Base-by-base conservation (phyloP, 805 yeast genomes). In the Schizosaccharomyces japonicus region DNA sequence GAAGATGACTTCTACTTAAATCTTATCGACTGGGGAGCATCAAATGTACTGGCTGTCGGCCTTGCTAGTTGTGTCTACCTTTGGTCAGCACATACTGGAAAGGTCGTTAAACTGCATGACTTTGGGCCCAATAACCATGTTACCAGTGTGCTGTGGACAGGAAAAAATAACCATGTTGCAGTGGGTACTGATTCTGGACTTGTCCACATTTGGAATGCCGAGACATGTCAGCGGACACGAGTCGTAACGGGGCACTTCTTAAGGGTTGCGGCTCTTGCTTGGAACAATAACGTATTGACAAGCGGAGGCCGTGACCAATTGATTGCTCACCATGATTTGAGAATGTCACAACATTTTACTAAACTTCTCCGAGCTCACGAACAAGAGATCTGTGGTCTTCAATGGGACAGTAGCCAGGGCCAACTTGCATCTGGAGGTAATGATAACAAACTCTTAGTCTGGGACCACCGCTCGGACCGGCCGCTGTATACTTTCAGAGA, bases 351-450 rank as follows among this genome's bases (percentile, higher is more conserved):
- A 27, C 94, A 84, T 55, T 84, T 67, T 59, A 73, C 81, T 56
- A 74, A 75, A 52, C 71, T 74, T 52, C 66, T 90, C 29, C 77
- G 73, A 33, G 66, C 70, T 23, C 98, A 90, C 61, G 73, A 76
- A 49, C 96, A 90, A 63, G 98, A 90, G 61, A 93, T 90, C 40
- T 90, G 98, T 64, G 98, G 98, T 2, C 69, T 90, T 54, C 76
- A 76, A 58, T 90, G 98, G 98, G 85, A 85, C 56, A 69, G 73
- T 4, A 92, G 82, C 49, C 92, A 81, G 54, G 84, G 87, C 59
- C 84, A 81, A 59, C 68, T 90, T 45, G 98, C 95, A 0, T 77
- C 90, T 25, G 98, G 98, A 25, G 94, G 95, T 42, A 90, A 90
- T 59, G 98, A 90, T 62, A 90, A 90, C 59, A 73, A 73, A 55